A percentile compares a stretch with the other conserved stretches of the same genome.
phyloP scores from a whole-genome alignment of 2,329 filamentous ascomycete genomes.

The Phaeosphaeria sp. region DNA sequence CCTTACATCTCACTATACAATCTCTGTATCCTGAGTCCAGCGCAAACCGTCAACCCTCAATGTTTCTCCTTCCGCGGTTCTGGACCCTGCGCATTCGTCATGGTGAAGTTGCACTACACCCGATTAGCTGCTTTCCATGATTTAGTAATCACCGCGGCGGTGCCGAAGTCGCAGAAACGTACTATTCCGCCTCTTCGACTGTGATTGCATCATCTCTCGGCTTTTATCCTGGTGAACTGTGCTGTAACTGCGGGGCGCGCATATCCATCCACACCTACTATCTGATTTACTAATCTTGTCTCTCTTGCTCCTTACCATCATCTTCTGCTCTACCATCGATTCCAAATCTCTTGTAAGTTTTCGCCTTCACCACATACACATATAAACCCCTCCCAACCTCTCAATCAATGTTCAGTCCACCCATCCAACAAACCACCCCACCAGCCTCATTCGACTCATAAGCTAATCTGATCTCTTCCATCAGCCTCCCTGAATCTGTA shows the following conservation, averaged over 20 bases:
- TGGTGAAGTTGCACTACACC: neutral
- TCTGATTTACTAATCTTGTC: constrained; percentile 18
- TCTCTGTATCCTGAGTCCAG: neutral
- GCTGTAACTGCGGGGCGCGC: constrained; percentile 38
- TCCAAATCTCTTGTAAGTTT: constrained; percentile 20
- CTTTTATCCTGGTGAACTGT: constrained; percentile 2
- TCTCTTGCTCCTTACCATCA: constrained; percentile 3
- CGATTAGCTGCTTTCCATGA: neutral
- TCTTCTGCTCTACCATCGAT: constrained; percentile 11
- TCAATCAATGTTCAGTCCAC: too few species aligned
- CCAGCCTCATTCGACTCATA: too few species aligned
- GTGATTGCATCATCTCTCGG: constrained; percentile 42
- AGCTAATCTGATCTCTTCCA: too few species aligned
- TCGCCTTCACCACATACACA: neutral
- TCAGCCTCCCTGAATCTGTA: too few species aligned
- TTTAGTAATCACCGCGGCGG: constrained; percentile 20
- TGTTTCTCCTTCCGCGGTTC: neutral
- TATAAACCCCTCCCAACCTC: neutral
- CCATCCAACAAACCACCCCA: too few species aligned
- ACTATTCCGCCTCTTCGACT: constrained; percentile 14
- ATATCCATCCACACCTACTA: constrained; percentile 23
- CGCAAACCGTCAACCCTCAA: neutral
- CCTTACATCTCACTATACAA: neutral
- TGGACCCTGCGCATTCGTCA: constrained; percentile 11
- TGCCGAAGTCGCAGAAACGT: constrained; percentile 12